phyloP scores from a whole-genome alignment of 2,329 filamentous ascomycete genomes.

The Diaporthe amygdali region DNA sequence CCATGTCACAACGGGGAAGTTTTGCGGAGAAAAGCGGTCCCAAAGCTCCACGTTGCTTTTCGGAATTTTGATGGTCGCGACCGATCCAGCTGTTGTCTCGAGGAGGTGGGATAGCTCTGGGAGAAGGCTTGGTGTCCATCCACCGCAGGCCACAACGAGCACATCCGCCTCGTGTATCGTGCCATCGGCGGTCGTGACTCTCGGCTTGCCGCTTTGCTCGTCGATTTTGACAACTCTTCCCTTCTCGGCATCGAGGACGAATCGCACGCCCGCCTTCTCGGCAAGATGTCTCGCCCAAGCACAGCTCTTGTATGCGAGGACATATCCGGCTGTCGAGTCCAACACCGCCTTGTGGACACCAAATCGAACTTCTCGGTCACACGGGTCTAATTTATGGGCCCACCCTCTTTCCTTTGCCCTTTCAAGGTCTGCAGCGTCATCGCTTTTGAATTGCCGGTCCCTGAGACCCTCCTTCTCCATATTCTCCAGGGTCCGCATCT shows the following conservation, averaged over 20 bases:
- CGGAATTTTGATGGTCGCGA: background rate
- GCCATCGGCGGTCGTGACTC: constrained; percentile 5
- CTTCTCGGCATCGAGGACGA: background rate
- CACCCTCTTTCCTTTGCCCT: background rate
- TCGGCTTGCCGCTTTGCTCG: background rate
- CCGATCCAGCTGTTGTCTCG: constrained; percentile 1
- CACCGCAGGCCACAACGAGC: constrained; percentile 1
- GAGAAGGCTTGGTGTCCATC: constrained; percentile 3
- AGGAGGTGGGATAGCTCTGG: background rate
- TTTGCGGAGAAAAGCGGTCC: background rate
- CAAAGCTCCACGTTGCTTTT: constrained; percentile 20
- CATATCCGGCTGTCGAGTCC: constrained; percentile 7
- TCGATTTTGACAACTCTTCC: background rate
- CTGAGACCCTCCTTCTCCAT: constrained; percentile 9
- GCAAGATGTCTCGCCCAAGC: constrained; percentile 3
- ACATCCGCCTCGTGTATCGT: background rate
- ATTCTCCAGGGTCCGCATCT: background rate
- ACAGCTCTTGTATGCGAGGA: constrained; percentile 6
- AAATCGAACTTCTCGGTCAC: background rate
- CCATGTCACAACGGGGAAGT: constrained; percentile 6
- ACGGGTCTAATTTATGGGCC: constrained; percentile 12
- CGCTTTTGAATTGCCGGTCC: constrained; percentile 4
- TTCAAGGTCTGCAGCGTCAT: background rate
- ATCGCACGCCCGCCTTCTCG: background rate
- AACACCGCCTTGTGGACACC: constrained; percentile 7